Evolutionary conservation across 331 rosid genomes (phyloP).

Genomic region (Prunus yedoensis): DNA sequence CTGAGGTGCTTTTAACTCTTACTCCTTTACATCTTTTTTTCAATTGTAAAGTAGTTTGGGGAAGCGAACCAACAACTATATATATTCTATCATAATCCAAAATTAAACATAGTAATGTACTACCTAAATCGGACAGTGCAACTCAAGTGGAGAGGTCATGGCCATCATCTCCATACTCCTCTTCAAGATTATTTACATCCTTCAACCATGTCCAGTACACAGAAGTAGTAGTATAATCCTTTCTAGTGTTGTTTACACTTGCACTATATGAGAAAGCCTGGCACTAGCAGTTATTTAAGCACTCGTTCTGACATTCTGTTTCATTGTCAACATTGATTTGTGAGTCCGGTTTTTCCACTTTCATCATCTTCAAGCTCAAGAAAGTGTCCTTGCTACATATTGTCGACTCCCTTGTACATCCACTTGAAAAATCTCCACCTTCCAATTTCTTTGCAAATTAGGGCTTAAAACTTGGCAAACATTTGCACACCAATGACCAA

Average conservation of each 20-base stretch:
- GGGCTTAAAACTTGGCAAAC: constrained; percentile 50
- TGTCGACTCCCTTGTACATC: constrained; percentile 36
- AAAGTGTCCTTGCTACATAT: background rate
- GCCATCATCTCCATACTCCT: too few relatives aligned
- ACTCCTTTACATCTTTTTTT: too few relatives aligned
- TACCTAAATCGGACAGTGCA: too few relatives aligned
- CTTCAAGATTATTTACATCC: too few relatives aligned
- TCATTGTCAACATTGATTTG: fast-evolving
- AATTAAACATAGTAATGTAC: too few relatives aligned
- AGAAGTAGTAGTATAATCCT: background rate
- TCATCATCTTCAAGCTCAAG: constrained; percentile 22
- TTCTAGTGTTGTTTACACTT: too few relatives aligned
- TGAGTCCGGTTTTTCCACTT: background rate
- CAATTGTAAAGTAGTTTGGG: too few relatives aligned
- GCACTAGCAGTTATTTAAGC: constrained; percentile 19
- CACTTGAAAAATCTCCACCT: constrained; percentile 31
- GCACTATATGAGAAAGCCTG: constrained; percentile 11
- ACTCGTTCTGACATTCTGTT: background rate
- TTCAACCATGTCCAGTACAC: constrained; percentile 19
- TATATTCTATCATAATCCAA: too few relatives aligned
- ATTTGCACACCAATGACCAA: constrained; percentile 27
- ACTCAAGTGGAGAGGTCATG: too few relatives aligned
- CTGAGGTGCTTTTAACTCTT: too few relatives aligned
- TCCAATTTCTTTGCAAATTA: constrained; percentile 31
- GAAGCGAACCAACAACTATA: too few relatives aligned